These are phyloP conservation scores for Aureobasidium zeae DNA, from an alignment of 2,329 filamentous ascomycete genomes.

Conservation along the genomic window DNA sequence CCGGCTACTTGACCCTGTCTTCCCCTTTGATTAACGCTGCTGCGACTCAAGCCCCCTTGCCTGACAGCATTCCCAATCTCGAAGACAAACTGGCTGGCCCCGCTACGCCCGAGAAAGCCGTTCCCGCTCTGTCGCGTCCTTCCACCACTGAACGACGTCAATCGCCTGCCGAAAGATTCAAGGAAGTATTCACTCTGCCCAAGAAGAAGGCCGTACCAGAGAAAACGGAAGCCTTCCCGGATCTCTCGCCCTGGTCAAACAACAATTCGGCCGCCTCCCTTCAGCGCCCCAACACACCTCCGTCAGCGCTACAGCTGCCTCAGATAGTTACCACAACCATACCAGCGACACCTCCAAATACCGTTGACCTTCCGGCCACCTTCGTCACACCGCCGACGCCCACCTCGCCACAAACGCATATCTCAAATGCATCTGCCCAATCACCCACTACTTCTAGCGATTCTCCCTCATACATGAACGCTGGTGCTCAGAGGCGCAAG, in stretches of 20 bases:
- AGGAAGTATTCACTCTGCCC: slow-evolving; percentile 53
- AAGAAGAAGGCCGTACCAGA: slow-evolving; percentile 37
- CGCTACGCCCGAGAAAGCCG: slow-evolving; percentile 22
- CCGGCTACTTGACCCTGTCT: slow-evolving; percentile 41
- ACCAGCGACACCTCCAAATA: slow-evolving; percentile 36
- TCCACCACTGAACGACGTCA: slow-evolving; percentile 46
- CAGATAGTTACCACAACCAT: slow-evolving; percentile 32
- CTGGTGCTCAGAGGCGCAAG: slow-evolving; percentile 13
- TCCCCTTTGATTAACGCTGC: slow-evolving; percentile 34
- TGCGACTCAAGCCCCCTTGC: not conserved
- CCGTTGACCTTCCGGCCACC: slow-evolving; percentile 42
- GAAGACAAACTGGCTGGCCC: slow-evolving; percentile 28
- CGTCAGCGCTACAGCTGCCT: slow-evolving; percentile 21
- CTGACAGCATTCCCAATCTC: slow-evolving; percentile 20
- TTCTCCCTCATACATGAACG: slow-evolving; percentile 10
- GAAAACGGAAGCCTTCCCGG: slow-evolving; percentile 8
- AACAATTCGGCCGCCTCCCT: slow-evolving; percentile 2
- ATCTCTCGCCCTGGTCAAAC: not conserved
- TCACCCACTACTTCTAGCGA: slow-evolving; percentile 3
- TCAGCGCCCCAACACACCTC: slow-evolving; percentile 16
- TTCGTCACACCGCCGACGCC: slow-evolving; percentile 57
- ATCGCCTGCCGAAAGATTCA: slow-evolving; percentile 63
- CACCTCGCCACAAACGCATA: slow-evolving; percentile 11
- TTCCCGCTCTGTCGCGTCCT: slow-evolving; percentile 17
- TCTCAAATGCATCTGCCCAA: slow-evolving; percentile 11